Percentiles rank a stretch among this genome's conserved stretches.
Evolutionary conservation across 371 early-diverging fungal genomes (phyloP).

Genomic region (Mucor circinelloides): DNA sequence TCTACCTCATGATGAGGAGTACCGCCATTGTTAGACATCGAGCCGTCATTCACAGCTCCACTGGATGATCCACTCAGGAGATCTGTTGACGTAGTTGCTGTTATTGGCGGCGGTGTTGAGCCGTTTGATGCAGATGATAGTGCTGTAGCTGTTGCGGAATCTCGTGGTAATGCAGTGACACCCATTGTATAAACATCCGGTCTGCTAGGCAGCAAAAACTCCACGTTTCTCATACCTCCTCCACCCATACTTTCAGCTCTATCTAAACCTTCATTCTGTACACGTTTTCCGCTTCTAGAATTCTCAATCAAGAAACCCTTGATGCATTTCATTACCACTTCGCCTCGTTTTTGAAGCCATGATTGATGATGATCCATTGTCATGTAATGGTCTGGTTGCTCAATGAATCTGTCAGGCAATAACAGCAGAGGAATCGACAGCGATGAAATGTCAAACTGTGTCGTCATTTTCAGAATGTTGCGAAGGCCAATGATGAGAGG

Average conservation of each 20-base stretch:
- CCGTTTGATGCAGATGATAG: not conserved
- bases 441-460: slow-evolving; percentile 69
- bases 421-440: slow-evolving; percentile 70
- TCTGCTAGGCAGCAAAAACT: slow-evolving; percentile 45
- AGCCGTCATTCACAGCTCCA: not conserved
- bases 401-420: slow-evolving; percentile 59
- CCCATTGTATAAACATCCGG: slow-evolving; percentile 23
- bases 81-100: not conserved
- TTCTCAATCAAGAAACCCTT: slow-evolving; percentile 66
- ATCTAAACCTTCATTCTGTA: slow-evolving; percentile 31
- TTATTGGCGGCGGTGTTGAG: not conserved
- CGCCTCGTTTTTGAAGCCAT: slow-evolving; percentile 56
- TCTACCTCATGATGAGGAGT: slow-evolving; percentile 33
- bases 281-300: slow-evolving; percentile 46
- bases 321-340: slow-evolving; percentile 63
- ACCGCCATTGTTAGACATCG: not conserved
- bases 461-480: slow-evolving; percentile 63
- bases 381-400: slow-evolving; percentile 30
- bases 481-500: slow-evolving; percentile 65
- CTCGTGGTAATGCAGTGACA: not conserved
- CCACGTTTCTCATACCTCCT: slow-evolving; percentile 42
- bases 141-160: not conserved
- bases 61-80: not conserved
- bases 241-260: slow-evolving; percentile 39
- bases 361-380: slow-evolving; percentile 14